Evolutionary conservation across 148 eudicot species (phyloP).

Genomic region (Fallopia convolvulus): DNA sequence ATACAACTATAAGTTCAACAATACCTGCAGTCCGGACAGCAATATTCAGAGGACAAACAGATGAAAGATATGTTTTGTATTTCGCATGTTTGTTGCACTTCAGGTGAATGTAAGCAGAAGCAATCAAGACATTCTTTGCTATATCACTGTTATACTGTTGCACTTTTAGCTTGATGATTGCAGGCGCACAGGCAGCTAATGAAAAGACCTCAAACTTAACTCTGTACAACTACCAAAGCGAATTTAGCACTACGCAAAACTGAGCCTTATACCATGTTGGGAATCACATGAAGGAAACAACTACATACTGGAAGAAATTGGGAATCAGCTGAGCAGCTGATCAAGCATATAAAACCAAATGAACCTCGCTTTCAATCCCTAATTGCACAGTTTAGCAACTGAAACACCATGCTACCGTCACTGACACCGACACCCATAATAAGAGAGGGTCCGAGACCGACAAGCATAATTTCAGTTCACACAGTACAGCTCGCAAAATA

Average conservation of each 20-base stretch:
- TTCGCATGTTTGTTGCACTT: slow-evolving; percentile 53
- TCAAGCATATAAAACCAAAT: background rate
- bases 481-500: background rate
- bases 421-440: background rate
- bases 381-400: background rate
- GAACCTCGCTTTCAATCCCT: background rate
- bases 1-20: background rate
- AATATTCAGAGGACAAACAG: slow-evolving; percentile 71
- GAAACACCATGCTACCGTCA: background rate
- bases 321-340: background rate
- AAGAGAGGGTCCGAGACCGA: background rate
- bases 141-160: slow-evolving; percentile 50
- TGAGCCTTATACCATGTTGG: too few relatives aligned
- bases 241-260: background rate
- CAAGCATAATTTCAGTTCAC: background rate
- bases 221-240: background rate
- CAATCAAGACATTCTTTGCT: slow-evolving; percentile 79
- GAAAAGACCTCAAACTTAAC: too few relatives aligned
- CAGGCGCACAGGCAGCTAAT: too few relatives aligned
- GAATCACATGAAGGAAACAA: too few relatives aligned
- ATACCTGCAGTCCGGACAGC: slow-evolving; percentile 93
- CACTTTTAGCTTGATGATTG: too few relatives aligned
- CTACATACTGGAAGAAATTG: background rate
- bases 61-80: slow-evolving; percentile 60
- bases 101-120: slow-evolving; percentile 77